Conservation (phyloP, 2,329 filamentous ascomycete species). For the Plenodomus lindquistii region DNA sequence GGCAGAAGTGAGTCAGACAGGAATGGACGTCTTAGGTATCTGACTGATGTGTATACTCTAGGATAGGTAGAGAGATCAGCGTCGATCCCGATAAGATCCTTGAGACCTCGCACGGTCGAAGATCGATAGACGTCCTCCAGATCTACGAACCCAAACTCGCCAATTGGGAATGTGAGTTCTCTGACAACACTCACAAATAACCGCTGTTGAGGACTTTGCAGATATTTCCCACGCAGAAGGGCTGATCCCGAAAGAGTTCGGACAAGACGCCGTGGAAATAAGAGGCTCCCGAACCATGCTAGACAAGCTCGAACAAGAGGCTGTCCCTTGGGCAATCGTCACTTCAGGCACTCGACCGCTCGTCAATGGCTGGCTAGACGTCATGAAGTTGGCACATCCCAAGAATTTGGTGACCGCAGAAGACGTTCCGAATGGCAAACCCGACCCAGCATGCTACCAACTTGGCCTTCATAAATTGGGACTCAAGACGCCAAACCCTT, state of each 20-base stretch:
- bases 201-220: slow-evolving; percentile 42
- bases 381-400: slow-evolving; percentile 53
- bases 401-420: slow-evolving; percentile 54
- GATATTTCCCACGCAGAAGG: slow-evolving; percentile 81
- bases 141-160: slow-evolving; percentile 82
- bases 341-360: slow-evolving; percentile 55
- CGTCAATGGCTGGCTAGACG: slow-evolving; percentile 55
- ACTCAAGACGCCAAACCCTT: slow-evolving; percentile 44
- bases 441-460: slow-evolving; percentile 55
- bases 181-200: neutral
- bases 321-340: slow-evolving; percentile 81
- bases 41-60: slow-evolving; percentile 40
- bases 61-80: slow-evolving; percentile 80
- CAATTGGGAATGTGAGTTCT: slow-evolving; percentile 83
- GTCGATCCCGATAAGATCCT: slow-evolving; percentile 84
- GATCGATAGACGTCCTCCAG: slow-evolving; percentile 83
- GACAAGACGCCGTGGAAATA: slow-evolving; percentile 79
- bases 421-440: slow-evolving; percentile 54
- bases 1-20: slow-evolving; percentile 62
- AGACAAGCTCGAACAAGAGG: slow-evolving; percentile 62
- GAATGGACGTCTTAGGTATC: neutral
- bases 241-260: slow-evolving; percentile 74
- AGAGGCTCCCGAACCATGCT: slow-evolving; percentile 78
- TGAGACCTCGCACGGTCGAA: slow-evolving; percentile 85
- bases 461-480: slow-evolving; percentile 49